Conservation (phyloP, 257 asterid genomes). For the Henckelia pumila region DNA sequence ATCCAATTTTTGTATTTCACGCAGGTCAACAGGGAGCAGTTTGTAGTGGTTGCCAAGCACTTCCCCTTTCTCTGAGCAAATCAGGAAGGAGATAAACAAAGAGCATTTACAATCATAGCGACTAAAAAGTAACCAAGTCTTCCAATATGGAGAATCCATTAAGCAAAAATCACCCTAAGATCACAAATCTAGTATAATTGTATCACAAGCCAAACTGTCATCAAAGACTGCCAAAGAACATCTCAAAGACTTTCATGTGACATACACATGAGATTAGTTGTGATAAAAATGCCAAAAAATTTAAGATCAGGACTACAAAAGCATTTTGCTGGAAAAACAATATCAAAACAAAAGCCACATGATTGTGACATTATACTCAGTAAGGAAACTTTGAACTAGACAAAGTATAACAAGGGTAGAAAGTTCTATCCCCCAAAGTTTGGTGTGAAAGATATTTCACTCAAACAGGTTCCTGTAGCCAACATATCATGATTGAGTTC, state of each 20-base stretch:
- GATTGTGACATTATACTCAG: no score
- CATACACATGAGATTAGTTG: neutral
- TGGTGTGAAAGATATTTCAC: no score
- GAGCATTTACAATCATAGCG: neutral
- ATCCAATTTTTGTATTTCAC: slow-evolving; percentile 64
- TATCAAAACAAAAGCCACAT: neutral
- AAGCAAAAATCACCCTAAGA: slow-evolving; percentile 7
- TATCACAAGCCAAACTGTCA: neutral
- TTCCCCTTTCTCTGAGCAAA: slow-evolving; percentile 84
- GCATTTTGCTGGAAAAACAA: neutral
- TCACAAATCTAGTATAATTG: neutral
- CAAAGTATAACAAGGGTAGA: no score
- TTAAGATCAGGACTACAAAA: neutral
- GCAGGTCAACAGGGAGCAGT: slow-evolving; percentile 88
- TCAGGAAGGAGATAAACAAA: slow-evolving; percentile 20
- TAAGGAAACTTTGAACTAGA: no score
- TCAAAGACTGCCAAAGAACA: neutral
- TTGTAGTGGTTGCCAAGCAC: slow-evolving; percentile 82
- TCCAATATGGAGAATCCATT: slow-evolving; percentile 1
- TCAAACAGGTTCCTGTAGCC: no score
- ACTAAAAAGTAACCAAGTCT: slow-evolving; percentile 1
- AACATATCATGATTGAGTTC: no score
- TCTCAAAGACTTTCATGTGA: neutral
- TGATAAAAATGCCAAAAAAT: neutral
- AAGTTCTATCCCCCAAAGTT: no score